These are phyloP conservation scores for Neonectria faginata DNA, from an alignment of 2,329 filamentous ascomycete species.

Conservation along the genomic window DNA sequence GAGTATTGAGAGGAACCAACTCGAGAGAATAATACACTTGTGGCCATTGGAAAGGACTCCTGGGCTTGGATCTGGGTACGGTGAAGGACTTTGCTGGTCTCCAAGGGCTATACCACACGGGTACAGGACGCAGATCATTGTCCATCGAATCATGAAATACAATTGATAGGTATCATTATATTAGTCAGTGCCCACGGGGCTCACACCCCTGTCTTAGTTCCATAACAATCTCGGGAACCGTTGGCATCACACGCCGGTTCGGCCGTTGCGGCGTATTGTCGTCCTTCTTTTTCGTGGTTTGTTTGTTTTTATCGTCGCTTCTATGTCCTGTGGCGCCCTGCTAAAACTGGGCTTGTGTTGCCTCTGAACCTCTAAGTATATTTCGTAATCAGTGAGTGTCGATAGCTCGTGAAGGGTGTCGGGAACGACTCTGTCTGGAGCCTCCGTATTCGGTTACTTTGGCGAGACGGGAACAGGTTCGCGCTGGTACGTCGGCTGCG, in stretches of 20 bases:
- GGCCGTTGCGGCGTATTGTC: background rate
- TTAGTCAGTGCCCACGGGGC: background rate
- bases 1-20: background rate
- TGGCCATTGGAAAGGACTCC: background rate
- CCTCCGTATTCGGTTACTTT: background rate
- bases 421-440: background rate
- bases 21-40: background rate
- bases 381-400: background rate
- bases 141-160: background rate
- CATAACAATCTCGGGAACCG: background rate
- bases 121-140: background rate
- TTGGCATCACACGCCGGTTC: background rate
- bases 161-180: background rate
- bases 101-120: background rate
- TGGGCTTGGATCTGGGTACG: background rate
- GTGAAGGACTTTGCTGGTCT: background rate
- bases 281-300: background rate
- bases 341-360: background rate
- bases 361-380: background rate
- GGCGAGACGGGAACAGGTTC: constrained; percentile 31
- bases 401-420: background rate
- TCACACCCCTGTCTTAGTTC: background rate
- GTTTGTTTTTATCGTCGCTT: background rate
- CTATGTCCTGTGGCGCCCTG: background rate
- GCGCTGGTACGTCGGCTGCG: constrained; percentile 48